phyloP scores from a whole-genome alignment of 768 basidiomycete species.

The Hypsizygus marmoreus region DNA sequence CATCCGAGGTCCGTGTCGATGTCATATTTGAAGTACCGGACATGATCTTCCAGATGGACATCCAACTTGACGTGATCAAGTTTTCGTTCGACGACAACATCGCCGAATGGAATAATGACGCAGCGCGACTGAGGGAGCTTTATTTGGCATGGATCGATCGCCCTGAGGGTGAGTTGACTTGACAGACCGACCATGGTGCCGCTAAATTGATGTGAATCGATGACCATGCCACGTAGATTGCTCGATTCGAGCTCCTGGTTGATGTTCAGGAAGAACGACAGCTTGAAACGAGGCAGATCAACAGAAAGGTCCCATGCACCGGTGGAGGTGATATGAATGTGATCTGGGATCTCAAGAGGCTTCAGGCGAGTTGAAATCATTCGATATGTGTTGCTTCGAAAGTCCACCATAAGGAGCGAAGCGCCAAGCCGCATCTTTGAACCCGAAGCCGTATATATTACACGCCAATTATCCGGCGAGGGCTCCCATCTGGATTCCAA shows the following conservation, averaged over 20 bases:
- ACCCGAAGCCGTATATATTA: slow-evolving; percentile 20
- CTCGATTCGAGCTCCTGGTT: slow-evolving; percentile 36
- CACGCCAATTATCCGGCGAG: slow-evolving; percentile 28
- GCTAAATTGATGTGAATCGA: slow-evolving; percentile 41
- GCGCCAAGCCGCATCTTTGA: slow-evolving; percentile 13
- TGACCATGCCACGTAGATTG: slow-evolving; percentile 42
- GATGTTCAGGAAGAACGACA: slow-evolving; percentile 40
- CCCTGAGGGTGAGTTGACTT: slow-evolving; percentile 40
- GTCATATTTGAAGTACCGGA: slow-evolving; percentile 26
- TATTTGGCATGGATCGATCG: slow-evolving; percentile 13
- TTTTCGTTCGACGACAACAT: slow-evolving; percentile 18
- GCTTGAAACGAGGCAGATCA: slow-evolving; percentile 39
- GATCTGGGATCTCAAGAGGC: slow-evolving; percentile 19
- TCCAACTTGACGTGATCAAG: slow-evolving; percentile 22
- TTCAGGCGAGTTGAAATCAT: slow-evolving; percentile 22
- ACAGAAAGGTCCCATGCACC: slow-evolving; percentile 21
- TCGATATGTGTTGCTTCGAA: slow-evolving; percentile 22
- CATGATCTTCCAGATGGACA: slow-evolving; percentile 17
- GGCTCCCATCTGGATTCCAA: slow-evolving; percentile 27
- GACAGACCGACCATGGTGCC: slow-evolving; percentile 47
- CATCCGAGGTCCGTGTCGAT: slow-evolving; percentile 34
- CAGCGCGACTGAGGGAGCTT: slow-evolving; percentile 23
- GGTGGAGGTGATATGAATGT: slow-evolving; percentile 15
- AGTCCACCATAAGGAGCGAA: slow-evolving; percentile 24
- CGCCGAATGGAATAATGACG: slow-evolving; percentile 43